phyloP scores from a whole-genome alignment of 768 basidiomycete species.

The Suillus brevipes region DNA sequence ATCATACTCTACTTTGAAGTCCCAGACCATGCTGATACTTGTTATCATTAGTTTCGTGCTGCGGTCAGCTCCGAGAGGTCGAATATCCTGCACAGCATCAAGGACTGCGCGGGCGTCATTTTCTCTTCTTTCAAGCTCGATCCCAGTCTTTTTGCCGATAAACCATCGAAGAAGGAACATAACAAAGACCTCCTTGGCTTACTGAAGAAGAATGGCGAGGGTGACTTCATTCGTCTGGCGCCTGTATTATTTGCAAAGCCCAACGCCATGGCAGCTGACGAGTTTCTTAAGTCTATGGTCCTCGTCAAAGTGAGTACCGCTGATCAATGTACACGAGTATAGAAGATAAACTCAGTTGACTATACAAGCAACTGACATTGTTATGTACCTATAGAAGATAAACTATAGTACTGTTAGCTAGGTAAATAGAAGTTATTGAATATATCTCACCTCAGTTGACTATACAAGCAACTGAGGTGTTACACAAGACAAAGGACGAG shows the following conservation, averaged over 20 bases:
- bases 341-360: too few species aligned
- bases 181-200: neutral
- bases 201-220: neutral
- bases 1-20: neutral
- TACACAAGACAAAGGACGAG: too few species aligned
- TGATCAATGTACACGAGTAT: neutral
- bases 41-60: neutral
- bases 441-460: too few species aligned
- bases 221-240: neutral
- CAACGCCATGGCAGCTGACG: neutral
- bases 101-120: neutral
- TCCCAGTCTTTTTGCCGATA: neutral
- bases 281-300: constrained; percentile 1
- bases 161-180: neutral
- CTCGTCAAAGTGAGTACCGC: constrained; percentile 1
- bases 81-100: constrained; percentile 8
- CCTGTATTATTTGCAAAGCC: constrained; percentile 2
- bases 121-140: constrained; percentile 5
- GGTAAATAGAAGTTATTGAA: too few species aligned
- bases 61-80: constrained; percentile 1
- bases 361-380: too few species aligned
- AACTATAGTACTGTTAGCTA: too few species aligned
- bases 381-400: too few species aligned
- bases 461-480: too few species aligned
- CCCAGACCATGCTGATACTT: neutral